Base-by-base conservation (phyloP, 805 yeast species). In the Metschnikowia amazonensis region DNA sequence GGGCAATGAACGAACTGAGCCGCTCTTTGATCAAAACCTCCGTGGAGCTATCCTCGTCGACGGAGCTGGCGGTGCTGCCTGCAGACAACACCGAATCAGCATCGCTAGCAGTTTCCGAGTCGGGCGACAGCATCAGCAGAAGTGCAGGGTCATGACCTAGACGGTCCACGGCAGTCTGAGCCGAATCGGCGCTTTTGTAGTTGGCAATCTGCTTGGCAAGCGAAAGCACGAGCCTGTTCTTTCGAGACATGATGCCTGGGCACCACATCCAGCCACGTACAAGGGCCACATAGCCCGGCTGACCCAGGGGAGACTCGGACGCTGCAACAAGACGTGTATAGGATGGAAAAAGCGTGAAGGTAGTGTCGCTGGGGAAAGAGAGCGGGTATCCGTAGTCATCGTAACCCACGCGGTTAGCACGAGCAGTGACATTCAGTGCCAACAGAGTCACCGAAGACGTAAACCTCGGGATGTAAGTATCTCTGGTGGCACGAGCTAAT, bases 181-280 rank as follows among this genome's bases (percentile, higher is more conserved):
- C 46, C 32, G 52, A 53, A 1, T 58, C 46, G 20, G 62, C 63
- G 34, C 47, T 36, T n/a, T 52, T 49, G 45, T 62, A 65, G 41
- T 80, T 77, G 0, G 82, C 76, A 41, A 86, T 67, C 61, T 86
- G 89, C 48, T 79, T 79, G 3, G 89, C 87, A 36, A 89, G 64
- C 0, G 89, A 75, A 18, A 85, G 61, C 27, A 90, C 69, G 36
- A 90, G 61, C 47, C 82, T 69, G 62, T 89, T 88, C 57, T 84
- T 88, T 34, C 95, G 70, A 25, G 78, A 76, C 72, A 81, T 76
- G 7, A 76, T 69, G 1, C 95, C 95, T 0, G 89, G 88, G 34
- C 86, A 72, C 9, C 79, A 73, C 23, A 85, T 66, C 76, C 86
- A 79, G 5, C 97, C 96, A 36, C 86, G 74, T 2, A 90, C 79